Percentiles rank a stretch among this genome's conserved stretches.
Evolutionary conservation across 2,329 filamentous ascomycete genomes (phyloP).

Genomic region (Sphaerulina populicola): DNA sequence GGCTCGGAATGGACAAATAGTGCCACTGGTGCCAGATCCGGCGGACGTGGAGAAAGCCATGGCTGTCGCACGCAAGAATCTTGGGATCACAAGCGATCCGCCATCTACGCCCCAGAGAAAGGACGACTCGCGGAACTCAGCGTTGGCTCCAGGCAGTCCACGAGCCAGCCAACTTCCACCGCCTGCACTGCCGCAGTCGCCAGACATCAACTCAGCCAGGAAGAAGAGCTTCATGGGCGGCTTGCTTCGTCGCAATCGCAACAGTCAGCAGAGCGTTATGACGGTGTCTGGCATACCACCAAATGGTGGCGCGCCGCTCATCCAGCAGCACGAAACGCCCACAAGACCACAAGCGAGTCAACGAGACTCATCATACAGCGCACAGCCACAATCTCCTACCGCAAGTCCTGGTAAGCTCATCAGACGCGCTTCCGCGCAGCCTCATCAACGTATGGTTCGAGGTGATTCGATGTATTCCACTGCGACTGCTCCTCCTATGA

Average conservation of each 20-base stretch:
- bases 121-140: constrained; percentile 27
- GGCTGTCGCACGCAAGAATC: constrained; percentile 29
- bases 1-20: constrained; percentile 40
- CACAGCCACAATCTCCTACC: constrained; percentile 46
- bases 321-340: constrained; percentile 5
- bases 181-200: constrained; percentile 42
- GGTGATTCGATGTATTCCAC: constrained; percentile 24
- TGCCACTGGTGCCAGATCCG: constrained; percentile 27
- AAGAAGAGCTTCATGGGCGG: constrained; percentile 31
- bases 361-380: constrained; percentile 19
- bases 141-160: constrained; percentile 35
- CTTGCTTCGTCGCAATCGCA: constrained; percentile 31
- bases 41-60: constrained; percentile 35
- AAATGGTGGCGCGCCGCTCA: constrained; percentile 4
- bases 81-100: constrained; percentile 22
- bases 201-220: constrained; percentile 19
- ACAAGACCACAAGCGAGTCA: constrained; percentile 21
- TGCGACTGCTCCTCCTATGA: constrained; percentile 26
- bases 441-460: constrained; percentile 14
- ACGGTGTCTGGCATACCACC: constrained; percentile 8
- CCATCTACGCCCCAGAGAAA: constrained; percentile 9
- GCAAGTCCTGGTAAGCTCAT: constrained; percentile 32
- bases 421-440: constrained; percentile 23
- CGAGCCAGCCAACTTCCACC: constrained; percentile 35
- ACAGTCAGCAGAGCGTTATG: constrained; percentile 22